These are phyloP conservation scores for Aechmea fasciata DNA, from an alignment of 176 grass and related monocot genomes.

Conservation along the genomic window DNA sequence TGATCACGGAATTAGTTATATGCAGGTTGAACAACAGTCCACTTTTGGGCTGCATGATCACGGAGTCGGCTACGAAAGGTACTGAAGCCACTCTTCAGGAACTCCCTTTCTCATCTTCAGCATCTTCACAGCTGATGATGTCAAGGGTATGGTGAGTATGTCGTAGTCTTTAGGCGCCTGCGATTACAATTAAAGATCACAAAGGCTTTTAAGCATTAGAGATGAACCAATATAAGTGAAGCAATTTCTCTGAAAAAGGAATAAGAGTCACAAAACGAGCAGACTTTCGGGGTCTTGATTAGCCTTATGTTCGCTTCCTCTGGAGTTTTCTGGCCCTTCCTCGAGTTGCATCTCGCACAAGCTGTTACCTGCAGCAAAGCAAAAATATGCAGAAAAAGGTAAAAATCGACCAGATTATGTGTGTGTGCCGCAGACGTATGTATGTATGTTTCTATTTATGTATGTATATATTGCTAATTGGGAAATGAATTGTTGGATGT, in stretches of 20 bases:
- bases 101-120: constrained; percentile 61
- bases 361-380: constrained; percentile 62
- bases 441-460: too few species aligned
- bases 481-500: too few species aligned
- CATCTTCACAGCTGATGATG: constrained; percentile 48
- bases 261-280: neutral
- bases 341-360: constrained; percentile 82
- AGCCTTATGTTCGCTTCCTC: constrained; percentile 77
- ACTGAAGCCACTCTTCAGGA: constrained; percentile 72
- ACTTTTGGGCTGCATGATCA: constrained; percentile 7
- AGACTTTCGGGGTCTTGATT: constrained; percentile 60
- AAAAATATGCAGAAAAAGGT: neutral
- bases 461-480: too few species aligned
- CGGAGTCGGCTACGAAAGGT: constrained; percentile 48
- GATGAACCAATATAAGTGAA: neutral
- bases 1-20: neutral
- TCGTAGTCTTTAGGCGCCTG: constrained; percentile 78
- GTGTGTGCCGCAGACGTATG: neutral
- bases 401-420: neutral
- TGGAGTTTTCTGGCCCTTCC: constrained; percentile 72
- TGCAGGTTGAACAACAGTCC: neutral
- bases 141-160: constrained; percentile 66
- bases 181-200: constrained; percentile 11
- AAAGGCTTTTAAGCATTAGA: constrained; percentile 1
- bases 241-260: neutral